Percentiles rank a stretch among this genome's conserved stretches.
Evolutionary conservation across 352 stramenopile species (phyloP).

Genomic region (Phytophthora capsici): DNA sequence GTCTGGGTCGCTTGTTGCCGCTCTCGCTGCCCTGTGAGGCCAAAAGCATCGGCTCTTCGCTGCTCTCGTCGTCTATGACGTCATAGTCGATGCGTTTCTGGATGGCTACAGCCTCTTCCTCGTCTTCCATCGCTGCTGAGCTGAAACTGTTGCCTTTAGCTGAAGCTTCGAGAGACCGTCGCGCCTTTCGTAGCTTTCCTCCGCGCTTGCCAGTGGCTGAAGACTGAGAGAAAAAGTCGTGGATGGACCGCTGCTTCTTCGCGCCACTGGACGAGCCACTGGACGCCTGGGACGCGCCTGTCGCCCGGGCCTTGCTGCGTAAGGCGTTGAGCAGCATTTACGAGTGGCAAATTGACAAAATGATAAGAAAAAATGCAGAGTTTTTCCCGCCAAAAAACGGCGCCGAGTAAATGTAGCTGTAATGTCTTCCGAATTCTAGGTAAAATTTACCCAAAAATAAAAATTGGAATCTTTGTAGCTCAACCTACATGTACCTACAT

Average conservation of each 20-base stretch:
- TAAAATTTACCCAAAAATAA: too few species aligned
- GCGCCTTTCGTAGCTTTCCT: constrained; percentile 46
- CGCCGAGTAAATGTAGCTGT: too few species aligned
- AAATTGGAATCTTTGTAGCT: too few species aligned
- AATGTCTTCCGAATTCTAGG: too few species aligned
- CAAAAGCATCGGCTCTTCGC: constrained; percentile 38
- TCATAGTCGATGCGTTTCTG: constrained; percentile 86
- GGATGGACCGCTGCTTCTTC: constrained; percentile 88
- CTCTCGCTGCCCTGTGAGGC: constrained; percentile 54
- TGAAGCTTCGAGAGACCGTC: constrained; percentile 40
- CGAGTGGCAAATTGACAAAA: background rate
- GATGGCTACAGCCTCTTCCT: constrained; percentile 53
- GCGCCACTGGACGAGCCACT: constrained; percentile 15
- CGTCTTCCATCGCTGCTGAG: constrained; percentile 24
- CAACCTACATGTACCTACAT: background rate
- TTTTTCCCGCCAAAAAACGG: constrained; percentile 35
- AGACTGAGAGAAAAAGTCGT: constrained; percentile 82
- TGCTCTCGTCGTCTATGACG: constrained; percentile 61
- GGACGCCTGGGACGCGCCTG: constrained; percentile 16
- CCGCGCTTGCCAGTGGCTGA: constrained; percentile 18
- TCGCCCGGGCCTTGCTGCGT: constrained; percentile 41
- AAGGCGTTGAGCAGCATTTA: constrained; percentile 48
- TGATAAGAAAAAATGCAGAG: too few species aligned
- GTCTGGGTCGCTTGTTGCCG: constrained; percentile 30
- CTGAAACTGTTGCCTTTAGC: constrained; percentile 33